phyloP scores from a whole-genome alignment of 495 filamentous ascomycete species.

The Aspergillus funiculosus region DNA sequence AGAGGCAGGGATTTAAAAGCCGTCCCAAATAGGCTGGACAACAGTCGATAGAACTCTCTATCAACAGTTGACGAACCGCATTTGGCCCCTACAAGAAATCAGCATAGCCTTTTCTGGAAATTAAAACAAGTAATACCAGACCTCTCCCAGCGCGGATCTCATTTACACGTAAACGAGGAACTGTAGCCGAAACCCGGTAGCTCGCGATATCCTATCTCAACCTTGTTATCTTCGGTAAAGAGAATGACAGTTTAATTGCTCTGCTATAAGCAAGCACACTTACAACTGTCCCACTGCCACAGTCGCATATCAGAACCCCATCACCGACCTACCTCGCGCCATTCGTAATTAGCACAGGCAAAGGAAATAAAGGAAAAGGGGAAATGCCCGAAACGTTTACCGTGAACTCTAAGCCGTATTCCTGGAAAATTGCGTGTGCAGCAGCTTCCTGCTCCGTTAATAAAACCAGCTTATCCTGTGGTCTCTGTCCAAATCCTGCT shows the following conservation, averaged over 20 bases:
- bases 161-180: slow-evolving; percentile 21
- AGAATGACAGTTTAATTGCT: no score
- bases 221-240: no score
- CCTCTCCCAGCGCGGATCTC: slow-evolving; percentile 15
- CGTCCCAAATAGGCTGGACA: slow-evolving; percentile 29
- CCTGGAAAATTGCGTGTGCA: slow-evolving; percentile 6
- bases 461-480: slow-evolving; percentile 32
- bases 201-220: slow-evolving; percentile 28
- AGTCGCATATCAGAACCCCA: slow-evolving; percentile 24
- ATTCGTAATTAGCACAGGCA: neutral
- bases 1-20: slow-evolving; percentile 10
- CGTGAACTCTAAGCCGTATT: neutral
- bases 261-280: no score
- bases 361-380: no score
- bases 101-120: neutral
- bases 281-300: slow-evolving; percentile 40
- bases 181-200: slow-evolving; percentile 26
- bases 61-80: slow-evolving; percentile 52
- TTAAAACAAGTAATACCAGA: slow-evolving; percentile 7
- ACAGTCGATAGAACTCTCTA: slow-evolving; percentile 39
- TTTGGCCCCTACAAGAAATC: slow-evolving; percentile 26
- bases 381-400: no score
- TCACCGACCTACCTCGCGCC: slow-evolving; percentile 6
- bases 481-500: slow-evolving; percentile 42
- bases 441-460: slow-evolving; percentile 57